Base-by-base conservation (phyloP, 495 filamentous ascomycete species). In the Hypoxylon perforatum region DNA sequence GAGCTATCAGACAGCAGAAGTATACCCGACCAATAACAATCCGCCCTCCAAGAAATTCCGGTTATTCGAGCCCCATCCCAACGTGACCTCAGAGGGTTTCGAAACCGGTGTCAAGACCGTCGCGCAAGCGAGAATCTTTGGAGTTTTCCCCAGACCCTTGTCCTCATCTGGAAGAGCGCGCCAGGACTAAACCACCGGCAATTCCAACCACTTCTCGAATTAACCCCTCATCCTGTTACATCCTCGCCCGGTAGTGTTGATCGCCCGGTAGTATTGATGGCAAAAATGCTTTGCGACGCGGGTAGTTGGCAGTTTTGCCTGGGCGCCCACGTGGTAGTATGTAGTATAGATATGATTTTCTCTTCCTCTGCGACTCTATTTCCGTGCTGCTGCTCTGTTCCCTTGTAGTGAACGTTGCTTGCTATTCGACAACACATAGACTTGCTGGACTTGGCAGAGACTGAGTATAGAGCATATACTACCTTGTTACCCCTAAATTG, bases 191-290 rank as follows among this genome's bases (percentile, higher is more conserved):
- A 60, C 46, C 19, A 47, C 39, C 65, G 66, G 66, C 66, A 69
- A 64, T 69, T 64, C n/a, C 66, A 61, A 42, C 53, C 47, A 49
- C 15, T 28, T 7, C 18, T 3, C 42, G 9, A 3, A 60, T 61
- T 53, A 57, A 69, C 66, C 66, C 66, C 66, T 69, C 66, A 64
- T 61, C 45, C 46, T 28, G 8, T 49, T 50, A 41, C 46, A 57
- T 12, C 18, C 50, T 48, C 23, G 58, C 15, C 65, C 59, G 59
- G 48, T 63, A 55, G 25, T 63, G n/a, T n/a, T n/a, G n/a, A n/a
- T 46, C 22, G 58, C 14, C 65, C 60, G 59, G 49, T 63, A 56
- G 25, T 64, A 61, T 61, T 55, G 42, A 69, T 69, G 55, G 65
- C 60, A 63, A 64, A 69, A 61, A 45, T 60, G 12, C 14, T n/a